Evolutionary conservation across 768 basidiomycete species (phyloP), one percentile per base, ranked within the genome.

Genomic region (Aureoboletus auriporus): DNA sequence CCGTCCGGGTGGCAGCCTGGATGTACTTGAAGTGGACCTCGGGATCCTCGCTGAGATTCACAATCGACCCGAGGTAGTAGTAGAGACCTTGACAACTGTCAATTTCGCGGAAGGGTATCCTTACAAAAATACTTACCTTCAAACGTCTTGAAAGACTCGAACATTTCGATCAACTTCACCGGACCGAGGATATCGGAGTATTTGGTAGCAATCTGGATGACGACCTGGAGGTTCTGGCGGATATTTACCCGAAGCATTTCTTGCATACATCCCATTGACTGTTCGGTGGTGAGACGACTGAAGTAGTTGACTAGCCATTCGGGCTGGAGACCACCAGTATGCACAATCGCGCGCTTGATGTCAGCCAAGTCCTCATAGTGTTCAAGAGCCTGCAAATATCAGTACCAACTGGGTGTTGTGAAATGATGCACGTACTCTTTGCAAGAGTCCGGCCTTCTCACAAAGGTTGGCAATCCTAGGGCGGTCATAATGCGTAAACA

Each of bases 21-120:
- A 99, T 97, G 72, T 98, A 98, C 76, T 99, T 98, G 84, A 96
- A 99, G 75, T 97, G 89, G 3, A 99, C 95, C 67, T 99, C 96
- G 5, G 90, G 79, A 68, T 99, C 96, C 65, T 92, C 82, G 66
- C 88, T 92, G 55, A 99, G 78, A 71, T 98, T 99, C 66, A 99
- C 96, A 56, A 99, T 80, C 9, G 95, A 95, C 26, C 96, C 96
- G 39, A 99, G 86, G 67, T 97, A 98, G 71, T 98, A 98, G 75
- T 98, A 99, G 23, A 99, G 82, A 66, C 90, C 86, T 89, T 16
- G 16, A 39, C 13, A 14, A 36, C 37, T 16, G 34, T 50, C 16
- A 26, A 31, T 20, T 39, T 41, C 8, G 13, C 3, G 17, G 26
- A 29, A 39, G n/a, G 11, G 39, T 23, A 47, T 6, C 1, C 23